Percentiles rank a stretch among this genome's conserved stretches.
These are phyloP conservation scores for Mycena galericulata DNA, from an alignment of 768 basidiomycete species.

Conservation along the genomic window DNA sequence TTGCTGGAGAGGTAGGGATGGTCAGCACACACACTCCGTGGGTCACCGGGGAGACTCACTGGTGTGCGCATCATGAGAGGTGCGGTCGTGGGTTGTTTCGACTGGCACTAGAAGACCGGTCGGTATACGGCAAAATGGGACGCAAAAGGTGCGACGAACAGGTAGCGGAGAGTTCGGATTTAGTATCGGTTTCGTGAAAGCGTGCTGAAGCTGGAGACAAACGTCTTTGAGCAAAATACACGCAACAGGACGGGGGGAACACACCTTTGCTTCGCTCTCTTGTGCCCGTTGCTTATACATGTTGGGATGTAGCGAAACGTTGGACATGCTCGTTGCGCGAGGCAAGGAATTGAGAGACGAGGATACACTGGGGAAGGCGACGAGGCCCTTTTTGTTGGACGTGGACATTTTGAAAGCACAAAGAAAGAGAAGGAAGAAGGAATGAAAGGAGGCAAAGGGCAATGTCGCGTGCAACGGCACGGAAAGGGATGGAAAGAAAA, in stretches of 20 bases:
- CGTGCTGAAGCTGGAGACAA: constrained; percentile 66
- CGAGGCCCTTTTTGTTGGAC: constrained; percentile 58
- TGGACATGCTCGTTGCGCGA: constrained; percentile 76
- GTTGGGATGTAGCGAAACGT: constrained; percentile 73
- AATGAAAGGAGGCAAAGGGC: constrained; percentile 35
- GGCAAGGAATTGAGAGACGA: constrained; percentile 76
- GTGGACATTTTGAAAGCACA: constrained; percentile 48
- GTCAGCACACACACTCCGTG: constrained; percentile 12
- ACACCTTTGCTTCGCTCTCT: constrained; percentile 83
- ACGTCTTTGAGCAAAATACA: constrained; percentile 8
- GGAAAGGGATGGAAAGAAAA: constrained; percentile 38
- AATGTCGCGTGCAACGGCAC: constrained; percentile 29
- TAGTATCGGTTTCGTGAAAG: constrained; percentile 64
- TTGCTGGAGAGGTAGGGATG: constrained; percentile 19
- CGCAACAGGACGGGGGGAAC: constrained; percentile 20
- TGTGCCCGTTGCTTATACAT: constrained; percentile 77
- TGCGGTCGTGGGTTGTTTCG: constrained; percentile 5
- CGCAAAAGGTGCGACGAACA: constrained; percentile 10
- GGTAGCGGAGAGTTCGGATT: constrained; percentile 36
- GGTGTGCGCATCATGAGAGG: constrained; percentile 31
- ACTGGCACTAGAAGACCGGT: background rate
- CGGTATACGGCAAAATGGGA: background rate
- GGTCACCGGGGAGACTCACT: constrained; percentile 18
- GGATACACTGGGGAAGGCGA: constrained; percentile 81
- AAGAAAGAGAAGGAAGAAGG: constrained; percentile 32